These are phyloP conservation scores for Paxillus ammoniavirescens DNA, from an alignment of 768 basidiomycete species.

Conservation along the genomic window DNA sequence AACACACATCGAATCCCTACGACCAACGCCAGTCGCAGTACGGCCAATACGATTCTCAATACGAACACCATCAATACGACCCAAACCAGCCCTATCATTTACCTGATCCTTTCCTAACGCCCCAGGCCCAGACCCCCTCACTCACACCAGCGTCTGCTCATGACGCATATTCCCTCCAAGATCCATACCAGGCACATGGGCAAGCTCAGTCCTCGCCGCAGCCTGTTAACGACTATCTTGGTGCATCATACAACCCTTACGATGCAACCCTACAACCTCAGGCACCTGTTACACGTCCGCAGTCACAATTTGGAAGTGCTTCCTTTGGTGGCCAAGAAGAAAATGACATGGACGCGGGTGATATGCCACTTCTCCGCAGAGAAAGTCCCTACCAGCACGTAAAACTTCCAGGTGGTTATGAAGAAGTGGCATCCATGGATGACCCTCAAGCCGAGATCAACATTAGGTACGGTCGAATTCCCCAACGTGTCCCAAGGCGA, in stretches of 20 bases:
- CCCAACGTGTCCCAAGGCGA: conserved; percentile 83
- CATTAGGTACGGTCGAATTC: conserved; percentile 87
- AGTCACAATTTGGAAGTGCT: conserved; percentile 21
- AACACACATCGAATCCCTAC: conserved; percentile 37
- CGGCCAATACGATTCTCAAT: conserved; percentile 31
- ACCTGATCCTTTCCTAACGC: conserved; percentile 40
- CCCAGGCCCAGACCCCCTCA: conserved; percentile 23
- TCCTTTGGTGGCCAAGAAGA: conserved; percentile 44
- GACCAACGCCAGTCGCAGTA: conserved; percentile 37
- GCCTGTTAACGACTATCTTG: conserved; percentile 12
- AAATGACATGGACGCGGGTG: conserved; percentile 51
- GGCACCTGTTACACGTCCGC: conserved; percentile 23
- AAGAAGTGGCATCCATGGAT: conserved; percentile 24
- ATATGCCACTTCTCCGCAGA: conserved; percentile 64
- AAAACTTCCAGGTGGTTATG: conserved; percentile 46
- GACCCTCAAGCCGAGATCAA: conserved; percentile 47
- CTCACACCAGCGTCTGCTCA: conserved; percentile 15
- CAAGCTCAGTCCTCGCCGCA: conserved; percentile 24
- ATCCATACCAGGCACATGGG: conserved; percentile 21
- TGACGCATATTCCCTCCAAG: conserved; percentile 17
- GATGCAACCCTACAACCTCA: conserved; percentile 15
- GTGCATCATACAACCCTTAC: conserved; percentile 20
- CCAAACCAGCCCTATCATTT: conserved; percentile 33
- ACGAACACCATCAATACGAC: conserved; percentile 35
- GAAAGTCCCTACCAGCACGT: conserved; percentile 34